phyloP scores from a whole-genome alignment of 1,284 basidiomycete genomes.

The Cutaneotrichosporon spelunceum region DNA sequence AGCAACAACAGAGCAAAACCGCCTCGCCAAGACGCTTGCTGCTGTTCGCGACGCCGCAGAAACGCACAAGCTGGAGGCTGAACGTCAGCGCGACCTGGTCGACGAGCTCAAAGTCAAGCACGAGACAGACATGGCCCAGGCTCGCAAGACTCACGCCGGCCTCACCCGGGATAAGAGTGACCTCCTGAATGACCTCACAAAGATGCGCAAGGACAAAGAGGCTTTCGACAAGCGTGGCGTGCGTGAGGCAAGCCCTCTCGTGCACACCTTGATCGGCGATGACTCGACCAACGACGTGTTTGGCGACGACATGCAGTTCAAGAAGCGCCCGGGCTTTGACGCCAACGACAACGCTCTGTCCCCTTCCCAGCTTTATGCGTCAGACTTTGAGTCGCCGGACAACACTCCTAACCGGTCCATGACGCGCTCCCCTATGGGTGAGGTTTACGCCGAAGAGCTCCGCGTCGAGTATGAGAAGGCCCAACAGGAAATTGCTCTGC shows the following conservation, averaged over 20 bases:
- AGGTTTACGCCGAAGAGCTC: slow-evolving; percentile 48
- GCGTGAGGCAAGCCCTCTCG: slow-evolving; percentile 50
- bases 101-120: slow-evolving; percentile 83
- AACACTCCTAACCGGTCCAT: slow-evolving; percentile 56
- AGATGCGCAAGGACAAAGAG: slow-evolving; percentile 57
- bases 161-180: slow-evolving; percentile 89
- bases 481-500: slow-evolving; percentile 41
- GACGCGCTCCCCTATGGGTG: slow-evolving; percentile 44
- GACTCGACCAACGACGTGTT: slow-evolving; percentile 69
- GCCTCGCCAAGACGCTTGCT: slow-evolving; percentile 70
- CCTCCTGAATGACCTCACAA: slow-evolving; percentile 73
- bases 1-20: slow-evolving; percentile 76
- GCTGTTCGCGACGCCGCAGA: slow-evolving; percentile 73
- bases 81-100: slow-evolving; percentile 64
- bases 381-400: slow-evolving; percentile 61
- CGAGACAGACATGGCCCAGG: slow-evolving; percentile 84
- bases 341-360: slow-evolving; percentile 56
- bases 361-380: slow-evolving; percentile 47
- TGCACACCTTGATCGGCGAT: slow-evolving; percentile 56
- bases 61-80: slow-evolving; percentile 78
- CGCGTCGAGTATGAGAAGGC: slow-evolving; percentile 43
- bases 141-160: slow-evolving; percentile 79
- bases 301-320: slow-evolving; percentile 57
- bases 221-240: slow-evolving; percentile 36
- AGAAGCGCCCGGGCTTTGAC: slow-evolving; percentile 61